Evolutionary conservation across 352 stramenopile species (phyloP), one percentile per base, ranked within the genome.

Genomic region (Nothophytophthora sp.): DNA sequence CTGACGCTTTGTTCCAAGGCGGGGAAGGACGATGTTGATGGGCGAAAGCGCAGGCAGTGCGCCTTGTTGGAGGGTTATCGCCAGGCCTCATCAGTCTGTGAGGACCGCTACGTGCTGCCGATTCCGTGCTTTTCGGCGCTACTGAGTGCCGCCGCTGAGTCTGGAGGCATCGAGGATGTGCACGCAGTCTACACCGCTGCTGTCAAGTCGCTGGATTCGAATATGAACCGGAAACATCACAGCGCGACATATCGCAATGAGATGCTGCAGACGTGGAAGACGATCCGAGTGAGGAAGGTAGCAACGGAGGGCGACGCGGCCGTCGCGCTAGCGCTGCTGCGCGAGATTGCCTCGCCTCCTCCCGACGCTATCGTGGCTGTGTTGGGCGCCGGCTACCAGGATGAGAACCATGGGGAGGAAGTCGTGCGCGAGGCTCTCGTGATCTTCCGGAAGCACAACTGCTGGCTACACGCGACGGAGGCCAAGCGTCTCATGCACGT

Each of bases 51-150:
- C 23, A 55, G 37, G 16, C 50, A 60, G 15, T 27, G 47, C 3
- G 37, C 36, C n/a, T 25, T 54, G 19, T 38, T 72, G n/a, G 20
- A 65, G 25, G 60, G 49, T 1, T 70, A 74, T 37, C 44, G 36
- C 18, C 47, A 60, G 28, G 55, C 50, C 44, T 29, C 40, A 32
- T 45, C 37, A 16, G 37, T 60, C 47, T 30, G 23, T 45, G 38
- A 45, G 32, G 72, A 84, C 56, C 63, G 43, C 22, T 83, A 72
- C 50, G 62, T 65, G 37, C 54, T 83, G 19, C 65, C 70, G 36
- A 43, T 57, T 4, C 34, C 52, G 18, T 73, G 70, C 36, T 83
- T 78, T 59, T 66, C 45, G 4, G 68, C 53, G 20, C 24, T 85
- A 28, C 38, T 87, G 24, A 51, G 77, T 59, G 30, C 60, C 36